These are phyloP conservation scores for Populus alba DNA, from an alignment of 345 rosid genomes.

Conservation along the genomic window DNA sequence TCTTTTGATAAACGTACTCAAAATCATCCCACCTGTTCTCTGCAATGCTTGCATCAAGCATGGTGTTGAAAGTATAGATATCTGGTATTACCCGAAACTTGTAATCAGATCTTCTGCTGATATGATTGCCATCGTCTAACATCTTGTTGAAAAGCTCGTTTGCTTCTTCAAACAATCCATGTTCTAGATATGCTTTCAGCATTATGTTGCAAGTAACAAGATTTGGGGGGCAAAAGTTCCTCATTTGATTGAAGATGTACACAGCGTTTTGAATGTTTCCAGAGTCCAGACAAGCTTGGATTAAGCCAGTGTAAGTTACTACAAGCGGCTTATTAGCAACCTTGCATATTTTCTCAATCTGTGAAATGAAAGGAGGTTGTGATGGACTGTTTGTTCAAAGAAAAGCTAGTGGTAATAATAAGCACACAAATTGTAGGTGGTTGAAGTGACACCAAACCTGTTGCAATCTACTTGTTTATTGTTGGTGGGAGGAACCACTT, in stretches of 20 bases:
- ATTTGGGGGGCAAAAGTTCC: too few relatives aligned
- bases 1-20: slow-evolving; percentile 49
- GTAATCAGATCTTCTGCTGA: slow-evolving; percentile 40
- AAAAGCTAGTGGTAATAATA: background rate
- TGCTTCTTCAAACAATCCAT: slow-evolving; percentile 70
- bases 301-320: too few relatives aligned
- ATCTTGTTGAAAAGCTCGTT: slow-evolving; percentile 60
- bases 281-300: too few relatives aligned
- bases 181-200: slow-evolving; percentile 72
- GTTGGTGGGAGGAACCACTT: too few relatives aligned
- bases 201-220: slow-evolving; percentile 80
- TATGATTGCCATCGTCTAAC: slow-evolving; percentile 49
- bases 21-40: slow-evolving; percentile 78
- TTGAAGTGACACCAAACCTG: background rate
- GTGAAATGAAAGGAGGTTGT: too few relatives aligned
- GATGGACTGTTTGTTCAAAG: too few relatives aligned
- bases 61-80: slow-evolving; percentile 65
- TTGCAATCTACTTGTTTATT: background rate
- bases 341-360: too few relatives aligned
- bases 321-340: too few relatives aligned
- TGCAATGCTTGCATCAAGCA: slow-evolving; percentile 62
- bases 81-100: slow-evolving; percentile 60
- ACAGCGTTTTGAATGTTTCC: too few relatives aligned
- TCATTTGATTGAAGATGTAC: too few relatives aligned
- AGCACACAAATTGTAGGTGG: background rate